Conservation (phyloP, 169 alveolate genomes). For the Cryptosporidium parvum region DNA sequence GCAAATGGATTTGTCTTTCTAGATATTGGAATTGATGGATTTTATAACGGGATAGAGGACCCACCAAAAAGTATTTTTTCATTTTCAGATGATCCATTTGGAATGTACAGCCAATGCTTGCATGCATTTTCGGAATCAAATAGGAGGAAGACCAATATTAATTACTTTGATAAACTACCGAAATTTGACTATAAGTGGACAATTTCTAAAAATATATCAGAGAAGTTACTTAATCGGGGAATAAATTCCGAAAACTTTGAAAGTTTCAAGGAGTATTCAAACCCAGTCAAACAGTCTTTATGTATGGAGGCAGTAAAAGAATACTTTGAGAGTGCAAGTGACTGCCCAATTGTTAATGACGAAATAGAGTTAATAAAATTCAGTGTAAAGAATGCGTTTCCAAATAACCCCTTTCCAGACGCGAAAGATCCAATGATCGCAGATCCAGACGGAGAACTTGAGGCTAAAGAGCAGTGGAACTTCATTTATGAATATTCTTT, state of each 20-base stretch:
- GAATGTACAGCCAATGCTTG: slow-evolving; percentile 67
- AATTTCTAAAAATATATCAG: slow-evolving; percentile 32
- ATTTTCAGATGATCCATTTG: slow-evolving; percentile 72
- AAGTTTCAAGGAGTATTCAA: slow-evolving; percentile 22
- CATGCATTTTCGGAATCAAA: slow-evolving; percentile 69
- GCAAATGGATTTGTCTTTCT: slow-evolving; percentile 53
- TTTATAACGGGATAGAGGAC: slow-evolving; percentile 24
- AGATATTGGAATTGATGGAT: slow-evolving; percentile 45
- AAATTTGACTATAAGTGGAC: slow-evolving; percentile 38
- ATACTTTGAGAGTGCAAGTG: slow-evolving; percentile 47
- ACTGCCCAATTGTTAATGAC: slow-evolving; percentile 32
- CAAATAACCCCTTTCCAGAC: slow-evolving; percentile 40
- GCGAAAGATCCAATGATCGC: slow-evolving; percentile 63
- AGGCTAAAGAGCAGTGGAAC: slow-evolving; percentile 67
- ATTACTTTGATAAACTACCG: background rate
- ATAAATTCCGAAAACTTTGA: slow-evolving; percentile 48
- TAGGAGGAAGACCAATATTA: background rate
- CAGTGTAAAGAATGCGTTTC: slow-evolving; percentile 18
- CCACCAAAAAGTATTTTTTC: slow-evolving; percentile 64
- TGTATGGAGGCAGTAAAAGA: slow-evolving; percentile 72
- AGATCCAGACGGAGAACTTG: slow-evolving; percentile 67
- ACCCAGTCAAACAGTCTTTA: slow-evolving; percentile 44
- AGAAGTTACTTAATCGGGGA: slow-evolving; percentile 39
- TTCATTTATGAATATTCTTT: slow-evolving; percentile 48
- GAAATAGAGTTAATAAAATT: slow-evolving; percentile 39